phyloP scores from a whole-genome alignment of 495 filamentous ascomycete species.

The Penicillium longicatenatum region DNA sequence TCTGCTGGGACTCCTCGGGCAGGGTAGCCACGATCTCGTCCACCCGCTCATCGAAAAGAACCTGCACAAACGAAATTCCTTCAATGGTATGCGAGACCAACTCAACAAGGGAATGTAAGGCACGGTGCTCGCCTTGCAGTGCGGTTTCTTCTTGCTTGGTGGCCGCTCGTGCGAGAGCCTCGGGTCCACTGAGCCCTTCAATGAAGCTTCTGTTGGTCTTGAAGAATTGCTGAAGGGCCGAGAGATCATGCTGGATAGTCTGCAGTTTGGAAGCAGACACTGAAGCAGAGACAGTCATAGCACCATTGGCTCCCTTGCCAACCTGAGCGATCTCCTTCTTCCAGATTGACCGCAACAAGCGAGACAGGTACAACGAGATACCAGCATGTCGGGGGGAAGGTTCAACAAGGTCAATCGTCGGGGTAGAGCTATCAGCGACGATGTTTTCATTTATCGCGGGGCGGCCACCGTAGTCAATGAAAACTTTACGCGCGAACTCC shows the following conservation, averaged over 20 bases:
- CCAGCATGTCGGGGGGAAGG: slow-evolving; percentile 90
- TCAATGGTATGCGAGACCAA: slow-evolving; percentile 86
- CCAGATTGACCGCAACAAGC: slow-evolving; percentile 86
- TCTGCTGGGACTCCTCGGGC: slow-evolving; percentile 64
- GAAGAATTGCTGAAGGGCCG: slow-evolving; percentile 77
- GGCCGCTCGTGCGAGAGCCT: slow-evolving; percentile 67
- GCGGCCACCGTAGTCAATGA: slow-evolving; percentile 86
- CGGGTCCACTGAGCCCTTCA: slow-evolving; percentile 84
- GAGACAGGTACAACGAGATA: slow-evolving; percentile 80
- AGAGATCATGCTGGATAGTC: slow-evolving; percentile 76
- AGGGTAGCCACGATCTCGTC: slow-evolving; percentile 84
- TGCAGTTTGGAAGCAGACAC: slow-evolving; percentile 66
- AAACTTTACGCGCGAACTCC: slow-evolving; percentile 79
- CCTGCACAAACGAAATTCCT: slow-evolving; percentile 91
- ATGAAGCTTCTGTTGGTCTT: slow-evolving; percentile 84
- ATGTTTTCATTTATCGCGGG: slow-evolving; percentile 74
- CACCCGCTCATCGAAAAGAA: slow-evolving; percentile 89
- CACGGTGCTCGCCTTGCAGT: slow-evolving; percentile 89
- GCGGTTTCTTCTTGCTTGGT: slow-evolving; percentile 88
- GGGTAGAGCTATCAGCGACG: slow-evolving; percentile 59
- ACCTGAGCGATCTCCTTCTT: slow-evolving; percentile 62
- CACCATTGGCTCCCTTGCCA: slow-evolving; percentile 54
- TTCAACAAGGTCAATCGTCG: slow-evolving; percentile 73
- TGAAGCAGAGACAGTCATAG: slow-evolving; percentile 48
- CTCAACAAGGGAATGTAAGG: slow-evolving; percentile 79